Conservation (phyloP, 805 yeast species). For the Wickerhamiella galacta region DNA sequence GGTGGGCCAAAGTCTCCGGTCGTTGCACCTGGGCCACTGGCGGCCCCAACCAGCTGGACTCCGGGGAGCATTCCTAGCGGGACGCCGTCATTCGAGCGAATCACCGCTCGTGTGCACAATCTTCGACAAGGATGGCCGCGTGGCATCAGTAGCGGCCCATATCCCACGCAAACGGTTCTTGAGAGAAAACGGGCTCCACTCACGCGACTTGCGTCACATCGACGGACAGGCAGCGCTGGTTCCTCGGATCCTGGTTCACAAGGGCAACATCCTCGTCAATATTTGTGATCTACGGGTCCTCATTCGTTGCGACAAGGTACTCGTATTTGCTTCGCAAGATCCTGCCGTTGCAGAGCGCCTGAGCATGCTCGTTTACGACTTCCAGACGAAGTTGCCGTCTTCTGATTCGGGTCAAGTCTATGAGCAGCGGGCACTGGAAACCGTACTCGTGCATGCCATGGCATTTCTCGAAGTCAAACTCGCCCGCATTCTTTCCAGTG, state of each 20-base stretch:
- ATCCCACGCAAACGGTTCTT: constrained; percentile 40
- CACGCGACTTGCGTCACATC: constrained; percentile 74
- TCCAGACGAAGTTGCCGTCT: constrained; percentile 44
- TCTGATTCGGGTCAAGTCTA: constrained; percentile 34
- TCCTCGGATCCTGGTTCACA: constrained; percentile 46
- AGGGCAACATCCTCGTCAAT: constrained; percentile 41
- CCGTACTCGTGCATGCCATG: constrained; percentile 66
- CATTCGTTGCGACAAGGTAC: constrained; percentile 37
- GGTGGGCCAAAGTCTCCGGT: no score
- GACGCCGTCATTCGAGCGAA: no score
- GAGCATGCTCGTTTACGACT: constrained; percentile 69
- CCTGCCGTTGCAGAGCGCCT: constrained; percentile 40
- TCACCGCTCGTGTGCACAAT: constrained; percentile 33
- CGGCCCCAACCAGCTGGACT: no score
- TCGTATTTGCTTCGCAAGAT: constrained; percentile 41
- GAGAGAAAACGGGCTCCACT: constrained; percentile 54
- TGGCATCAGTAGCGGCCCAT: constrained; percentile 38
- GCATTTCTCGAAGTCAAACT: constrained; percentile 63
- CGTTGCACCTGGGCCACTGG: no score
- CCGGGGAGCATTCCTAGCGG: no score
- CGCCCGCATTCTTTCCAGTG: constrained; percentile 35
- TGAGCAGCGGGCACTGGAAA: constrained; percentile 72
- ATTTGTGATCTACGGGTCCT: constrained; percentile 48
- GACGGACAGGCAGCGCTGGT: constrained; percentile 45
- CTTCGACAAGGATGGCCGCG: constrained; percentile 39